Evolutionary conservation across 78 protist species (phyloP), one percentile per base, ranked within the genome.

Genomic region (Thecamonas trahens): DNA sequence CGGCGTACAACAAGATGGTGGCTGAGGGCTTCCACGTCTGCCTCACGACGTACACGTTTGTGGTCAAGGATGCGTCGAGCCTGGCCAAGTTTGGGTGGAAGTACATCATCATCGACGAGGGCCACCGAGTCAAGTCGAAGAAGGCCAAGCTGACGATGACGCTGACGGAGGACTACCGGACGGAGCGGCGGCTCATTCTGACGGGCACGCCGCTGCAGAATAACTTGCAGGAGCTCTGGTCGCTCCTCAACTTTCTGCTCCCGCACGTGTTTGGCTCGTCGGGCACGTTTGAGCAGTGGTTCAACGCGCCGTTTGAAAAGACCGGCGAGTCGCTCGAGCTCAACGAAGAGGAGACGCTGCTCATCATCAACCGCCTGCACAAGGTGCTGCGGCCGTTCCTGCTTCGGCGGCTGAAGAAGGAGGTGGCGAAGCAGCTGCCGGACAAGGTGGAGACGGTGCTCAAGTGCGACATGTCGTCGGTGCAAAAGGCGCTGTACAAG

Each of bases 121-220:
- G 85, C 49, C 93, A 88, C 61, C 72, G 93, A 38, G 59, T 88
- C 83, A 83, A 83, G 59, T 80, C 80, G 50, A 54, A 18, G 55
- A n/a, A 64, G 11, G 2, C 42, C 58, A 73, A 74, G 62, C 63
- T 73, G 34, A 35, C 28, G 34, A 22, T 0, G 32, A 62, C 70
- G 39, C 68, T 72, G 20, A 52, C 6, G 40, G 37, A 74, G 66
- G 9, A 31, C 39, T 74, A 40, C 49, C 8, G 7, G 59, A 38
- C n/a, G 32, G 42, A 26, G 61, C 66, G 34, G 44, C 66, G 66
- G 26, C 66, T 61, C 28, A 18, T 96, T 8, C 81, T 96, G 26
- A 87, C 97, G 1, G 99, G 99, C 40, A 96, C 99, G 5, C 99
- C 99, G 26, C 80, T 96, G 29, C 99, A 94, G 82, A 94, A 94